Conservation (phyloP, 1,284 basidiomycete genomes). For the Bondarzewia mesenterica region DNA sequence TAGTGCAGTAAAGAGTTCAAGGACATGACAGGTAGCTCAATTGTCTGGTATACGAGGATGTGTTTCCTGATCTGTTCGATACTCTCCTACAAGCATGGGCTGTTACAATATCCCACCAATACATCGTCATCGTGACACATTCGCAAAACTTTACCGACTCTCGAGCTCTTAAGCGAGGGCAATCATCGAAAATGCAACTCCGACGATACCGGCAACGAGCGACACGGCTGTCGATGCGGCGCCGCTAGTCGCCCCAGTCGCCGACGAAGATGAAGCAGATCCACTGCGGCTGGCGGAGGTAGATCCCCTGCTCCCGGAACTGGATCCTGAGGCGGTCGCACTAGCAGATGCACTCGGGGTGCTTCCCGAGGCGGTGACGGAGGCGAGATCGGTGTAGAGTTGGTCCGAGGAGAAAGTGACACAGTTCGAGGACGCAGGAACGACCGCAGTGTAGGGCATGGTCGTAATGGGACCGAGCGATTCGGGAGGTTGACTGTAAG, state of each 20-base stretch:
- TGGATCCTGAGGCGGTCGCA: not conserved
- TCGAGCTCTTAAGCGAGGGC: not conserved
- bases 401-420: constrained; percentile 42
- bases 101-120: not conserved
- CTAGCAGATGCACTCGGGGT: not conserved
- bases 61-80: not conserved
- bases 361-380: not conserved
- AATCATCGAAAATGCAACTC: not conserved
- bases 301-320: not conserved
- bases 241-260: not conserved
- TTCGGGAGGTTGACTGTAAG: constrained; percentile 56
- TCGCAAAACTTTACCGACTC: not conserved
- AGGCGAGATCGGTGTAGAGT: constrained; percentile 30
- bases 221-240: not conserved
- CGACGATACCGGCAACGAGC: not conserved
- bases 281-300: not conserved
- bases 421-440: constrained; percentile 61
- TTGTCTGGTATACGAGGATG: not conserved
- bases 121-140: not conserved
- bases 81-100: not conserved
- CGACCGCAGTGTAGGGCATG: constrained; percentile 52
- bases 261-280: not conserved
- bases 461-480: constrained; percentile 45
- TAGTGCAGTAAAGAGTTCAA: not conserved
- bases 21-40: not conserved